Conservation (phyloP, 139 green algal genomes). For the Tetraselmis chui region DNA sequence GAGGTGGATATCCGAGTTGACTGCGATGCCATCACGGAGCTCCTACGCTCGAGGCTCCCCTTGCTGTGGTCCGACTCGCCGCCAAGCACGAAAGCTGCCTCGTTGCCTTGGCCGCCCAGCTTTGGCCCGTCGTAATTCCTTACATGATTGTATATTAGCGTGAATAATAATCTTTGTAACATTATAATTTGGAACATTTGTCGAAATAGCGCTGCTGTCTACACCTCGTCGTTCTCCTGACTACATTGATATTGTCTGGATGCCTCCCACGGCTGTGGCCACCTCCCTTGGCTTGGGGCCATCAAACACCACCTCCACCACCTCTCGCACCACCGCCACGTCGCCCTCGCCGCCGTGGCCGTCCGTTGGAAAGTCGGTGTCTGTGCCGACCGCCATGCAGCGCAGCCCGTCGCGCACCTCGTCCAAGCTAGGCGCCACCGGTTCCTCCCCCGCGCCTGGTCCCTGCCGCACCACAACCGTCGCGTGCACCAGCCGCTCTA, state of each 20-base stretch:
- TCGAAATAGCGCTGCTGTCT: too few relatives aligned
- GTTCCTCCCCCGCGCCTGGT: not conserved
- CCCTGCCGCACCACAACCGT: not conserved
- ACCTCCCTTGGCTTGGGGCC: not conserved
- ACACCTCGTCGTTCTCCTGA: too few relatives aligned
- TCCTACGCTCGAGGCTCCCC: slow-evolving; percentile 58
- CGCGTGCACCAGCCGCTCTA: not conserved
- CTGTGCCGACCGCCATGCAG: not conserved
- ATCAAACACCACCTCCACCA: not conserved
- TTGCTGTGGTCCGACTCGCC: slow-evolving; percentile 46
- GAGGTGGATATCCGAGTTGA: slow-evolving; percentile 74
- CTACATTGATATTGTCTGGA: not conserved
- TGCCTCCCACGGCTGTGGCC: not conserved
- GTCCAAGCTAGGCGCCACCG: not conserved
- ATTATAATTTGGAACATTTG: too few relatives aligned
- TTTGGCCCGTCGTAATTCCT: not conserved
- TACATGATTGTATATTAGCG: too few relatives aligned
- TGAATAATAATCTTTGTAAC: too few relatives aligned
- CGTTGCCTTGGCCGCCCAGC: slow-evolving; percentile 43
- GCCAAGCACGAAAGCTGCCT: slow-evolving; percentile 31
- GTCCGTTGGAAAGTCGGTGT: not conserved
- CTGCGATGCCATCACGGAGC: slow-evolving; percentile 32
- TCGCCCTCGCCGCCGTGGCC: too few relatives aligned
- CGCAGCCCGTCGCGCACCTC: not conserved
- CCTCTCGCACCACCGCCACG: not conserved